Percentiles rank a stretch among this genome's conserved stretches.
These are phyloP conservation scores for Xanthoparmelia taractica DNA, from an alignment of 495 filamentous ascomycete species.

Conservation along the genomic window DNA sequence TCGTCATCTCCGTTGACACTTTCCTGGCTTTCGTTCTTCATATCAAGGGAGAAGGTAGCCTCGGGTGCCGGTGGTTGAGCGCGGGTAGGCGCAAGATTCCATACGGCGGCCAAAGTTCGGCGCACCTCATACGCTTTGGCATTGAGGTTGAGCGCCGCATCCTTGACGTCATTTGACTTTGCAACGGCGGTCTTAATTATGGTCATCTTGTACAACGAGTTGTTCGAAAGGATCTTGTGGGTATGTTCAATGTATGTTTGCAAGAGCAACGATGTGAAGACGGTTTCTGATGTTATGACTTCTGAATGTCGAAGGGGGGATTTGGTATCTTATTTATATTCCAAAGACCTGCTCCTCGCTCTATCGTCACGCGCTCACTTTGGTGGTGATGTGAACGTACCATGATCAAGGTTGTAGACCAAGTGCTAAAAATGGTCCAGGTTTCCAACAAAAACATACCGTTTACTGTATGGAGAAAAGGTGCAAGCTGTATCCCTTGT, in stretches of 20 bases:
- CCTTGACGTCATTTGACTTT: constrained; percentile 19
- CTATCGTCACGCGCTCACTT: not conserved
- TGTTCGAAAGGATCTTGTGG: not conserved
- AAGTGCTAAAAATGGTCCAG: not conserved
- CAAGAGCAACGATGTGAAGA: not conserved
- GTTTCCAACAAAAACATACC: not conserved
- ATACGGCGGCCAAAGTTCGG: constrained; percentile 25
- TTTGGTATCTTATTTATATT: constrained; percentile 1
- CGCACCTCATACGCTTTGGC: constrained; percentile 24
- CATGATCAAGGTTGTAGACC: not conserved
- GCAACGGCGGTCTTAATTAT: constrained; percentile 17
- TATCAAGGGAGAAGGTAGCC: constrained; percentile 16
- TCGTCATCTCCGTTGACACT: constrained; percentile 24
- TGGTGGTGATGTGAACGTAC: not conserved
- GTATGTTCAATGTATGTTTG: not conserved
- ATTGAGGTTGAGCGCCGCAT: constrained; percentile 24
- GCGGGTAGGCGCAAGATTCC: constrained; percentile 21
- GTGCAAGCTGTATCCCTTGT: not conserved
- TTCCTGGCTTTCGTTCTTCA: constrained; percentile 20
- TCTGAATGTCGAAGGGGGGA: not conserved
- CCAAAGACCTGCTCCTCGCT: not conserved
- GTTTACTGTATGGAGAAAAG: not conserved
- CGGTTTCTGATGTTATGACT: not conserved
- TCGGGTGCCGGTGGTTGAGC: constrained; percentile 19
- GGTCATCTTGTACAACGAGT: constrained; percentile 5